Evolutionary conservation across 257 asterid genomes (phyloP).

Genomic region (Handroanthus guayacan): DNA sequence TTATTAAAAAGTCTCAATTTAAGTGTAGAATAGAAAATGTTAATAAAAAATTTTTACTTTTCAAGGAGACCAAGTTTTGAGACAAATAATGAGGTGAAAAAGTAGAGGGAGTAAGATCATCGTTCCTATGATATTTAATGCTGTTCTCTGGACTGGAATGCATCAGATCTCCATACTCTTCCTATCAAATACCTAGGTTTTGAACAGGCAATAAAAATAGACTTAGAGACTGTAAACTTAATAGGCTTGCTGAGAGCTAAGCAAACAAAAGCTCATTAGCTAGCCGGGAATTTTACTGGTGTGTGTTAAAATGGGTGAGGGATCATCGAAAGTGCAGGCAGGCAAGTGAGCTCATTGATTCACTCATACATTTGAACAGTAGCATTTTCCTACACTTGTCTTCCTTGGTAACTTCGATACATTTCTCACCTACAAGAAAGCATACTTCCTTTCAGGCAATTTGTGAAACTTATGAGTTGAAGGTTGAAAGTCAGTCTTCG

Average conservation of each 20-base stretch:
- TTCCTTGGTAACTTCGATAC: slow-evolving; percentile 7
- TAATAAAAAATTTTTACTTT: slow-evolving; percentile 13
- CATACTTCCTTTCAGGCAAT: slow-evolving; percentile 66
- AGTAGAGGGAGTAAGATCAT: background rate
- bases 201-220: background rate
- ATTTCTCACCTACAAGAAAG: slow-evolving; percentile 16
- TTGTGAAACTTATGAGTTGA: slow-evolving; percentile 74
- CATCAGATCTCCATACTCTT: background rate
- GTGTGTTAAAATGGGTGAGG: background rate
- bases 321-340: background rate
- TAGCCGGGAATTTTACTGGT: background rate
- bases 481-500: slow-evolving; percentile 73
- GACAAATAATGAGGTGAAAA: slow-evolving; percentile 21
- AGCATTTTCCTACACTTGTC: background rate
- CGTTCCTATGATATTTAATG: background rate
- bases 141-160: background rate
- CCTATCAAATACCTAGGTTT: background rate
- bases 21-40: slow-evolving; percentile 19
- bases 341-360: slow-evolving; percentile 1
- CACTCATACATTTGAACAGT: slow-evolving; percentile 3
- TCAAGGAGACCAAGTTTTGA: slow-evolving; percentile 1
- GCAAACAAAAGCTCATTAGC: background rate
- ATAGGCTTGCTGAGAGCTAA: slow-evolving; percentile 8
- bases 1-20: slow-evolving; percentile 3
- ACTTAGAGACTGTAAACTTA: background rate